A percentile compares a stretch with the other conserved stretches of the same genome.
Conservation (phyloP, 495 filamentous ascomycete genomes). For the Darksidea phi region DNA sequence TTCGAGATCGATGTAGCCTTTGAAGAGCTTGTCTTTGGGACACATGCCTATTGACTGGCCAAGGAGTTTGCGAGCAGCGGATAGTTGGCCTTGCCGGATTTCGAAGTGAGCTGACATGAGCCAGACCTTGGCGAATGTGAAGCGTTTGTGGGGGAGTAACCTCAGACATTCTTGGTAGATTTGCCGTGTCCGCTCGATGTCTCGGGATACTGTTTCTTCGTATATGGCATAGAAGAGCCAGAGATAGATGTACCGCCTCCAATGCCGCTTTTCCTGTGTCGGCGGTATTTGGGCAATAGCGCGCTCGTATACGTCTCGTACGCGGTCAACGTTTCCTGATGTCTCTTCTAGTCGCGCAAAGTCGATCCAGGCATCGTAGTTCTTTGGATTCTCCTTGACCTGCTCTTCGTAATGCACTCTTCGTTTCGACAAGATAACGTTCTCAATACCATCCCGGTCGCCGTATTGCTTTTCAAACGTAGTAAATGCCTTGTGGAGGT, state of each 20-base stretch:
- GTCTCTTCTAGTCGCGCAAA: constrained; percentile 88
- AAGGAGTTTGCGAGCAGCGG: constrained; percentile 78
- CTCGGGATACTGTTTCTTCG: constrained; percentile 83
- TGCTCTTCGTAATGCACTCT: constrained; percentile 92
- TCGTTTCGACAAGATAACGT: constrained; percentile 91
- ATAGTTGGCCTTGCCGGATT: constrained; percentile 78
- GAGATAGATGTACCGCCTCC: constrained; percentile 94
- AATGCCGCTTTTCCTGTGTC: constrained; percentile 94
- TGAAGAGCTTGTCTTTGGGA: constrained; percentile 93
- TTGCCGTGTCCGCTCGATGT: constrained; percentile 76
- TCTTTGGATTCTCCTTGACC: constrained; percentile 85
- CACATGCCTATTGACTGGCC: constrained; percentile 90
- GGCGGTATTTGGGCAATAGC: constrained; percentile 96
- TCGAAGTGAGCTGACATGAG: constrained; percentile 91
- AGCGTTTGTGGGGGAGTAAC: constrained; percentile 90
- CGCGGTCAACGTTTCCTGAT: constrained; percentile 71
- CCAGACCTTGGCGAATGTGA: constrained; percentile 98
- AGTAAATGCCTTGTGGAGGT: constrained; percentile 87
- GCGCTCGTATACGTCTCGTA: constrained; percentile 91
- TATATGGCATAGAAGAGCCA: constrained; percentile 97
- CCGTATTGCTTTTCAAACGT: constrained; percentile 98
- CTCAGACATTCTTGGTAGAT: constrained; percentile 87
- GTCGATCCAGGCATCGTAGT: constrained; percentile 97
- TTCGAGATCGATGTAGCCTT: constrained; percentile 88
- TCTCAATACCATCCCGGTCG: constrained; percentile 89